Evolutionary conservation across 75 land plant species (phyloP), one percentile per base, ranked within the genome.

Genomic region (Picea glauca): DNA sequence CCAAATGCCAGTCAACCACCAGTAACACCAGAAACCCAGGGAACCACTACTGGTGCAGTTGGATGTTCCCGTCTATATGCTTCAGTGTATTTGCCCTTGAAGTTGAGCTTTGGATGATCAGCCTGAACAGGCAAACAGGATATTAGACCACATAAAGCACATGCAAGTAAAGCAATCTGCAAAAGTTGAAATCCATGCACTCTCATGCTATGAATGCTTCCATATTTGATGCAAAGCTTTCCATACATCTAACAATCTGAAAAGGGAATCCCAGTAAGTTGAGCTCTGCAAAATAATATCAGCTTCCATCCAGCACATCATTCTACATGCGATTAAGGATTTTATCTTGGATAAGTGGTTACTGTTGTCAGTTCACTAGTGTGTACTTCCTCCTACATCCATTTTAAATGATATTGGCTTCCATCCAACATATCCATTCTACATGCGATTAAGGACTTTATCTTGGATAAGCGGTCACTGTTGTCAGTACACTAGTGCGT

Each of bases 21-120:
- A 40, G 73, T 70, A 6, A 95, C 91, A 68, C 98, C 98, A 77
- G 98, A 88, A 20, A 91, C 89, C 98, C 98, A 96, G 33, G 98
- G 94, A 78, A 96, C 96, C 57, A 96, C 68, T 12, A 88, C 63
- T 12, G 98, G 98, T 3, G 96, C 94, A 2, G 80, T 84, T 38
- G 96, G 98, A 76, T 94, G 94, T n/a, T 82, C 20, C 64, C 77
- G 77, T 75, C 98, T 83, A 68, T 93, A 95, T 23, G 85, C 75
- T 57, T 88, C 91, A 13, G 90, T 79, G 70, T 96, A 96, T 26
- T 62, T 93, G 76, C 87, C 91, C 79, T 96, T 96, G 78, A 96
- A 96, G 75, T 84, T 96, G 56, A 89, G 23, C 78, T 68, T 84
- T 46, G 98, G 96, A 14, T 83, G 82, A 63, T 87, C 92, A 11